phyloP scores from a whole-genome alignment of 1,139 yeast genomes.

The Yamadazyma dushanensis region DNA sequence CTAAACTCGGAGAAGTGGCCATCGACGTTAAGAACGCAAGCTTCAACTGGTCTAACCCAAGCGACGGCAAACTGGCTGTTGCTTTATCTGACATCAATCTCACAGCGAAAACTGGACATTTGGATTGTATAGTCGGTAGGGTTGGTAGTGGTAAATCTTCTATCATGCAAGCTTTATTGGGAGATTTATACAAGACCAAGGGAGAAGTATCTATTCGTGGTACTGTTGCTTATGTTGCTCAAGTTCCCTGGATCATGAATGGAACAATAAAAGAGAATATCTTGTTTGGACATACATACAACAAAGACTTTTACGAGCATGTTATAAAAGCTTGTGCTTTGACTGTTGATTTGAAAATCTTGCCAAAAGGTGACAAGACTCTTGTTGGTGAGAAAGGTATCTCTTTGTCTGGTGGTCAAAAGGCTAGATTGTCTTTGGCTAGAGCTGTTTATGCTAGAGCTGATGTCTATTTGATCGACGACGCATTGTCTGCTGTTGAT shows the following conservation, averaged over 20 bases:
- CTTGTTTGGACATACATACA: slow-evolving; percentile 36
- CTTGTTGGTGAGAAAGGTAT: slow-evolving; percentile 46
- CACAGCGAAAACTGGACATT: slow-evolving; percentile 54
- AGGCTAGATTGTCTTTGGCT: slow-evolving; percentile 40
- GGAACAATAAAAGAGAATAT: slow-evolving; percentile 40
- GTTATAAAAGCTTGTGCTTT: slow-evolving; percentile 39
- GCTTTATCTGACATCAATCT: slow-evolving; percentile 57
- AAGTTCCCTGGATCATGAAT: slow-evolving; percentile 42
- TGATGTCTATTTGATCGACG: slow-evolving; percentile 37
- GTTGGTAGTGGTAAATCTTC: slow-evolving; percentile 83
- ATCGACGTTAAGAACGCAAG: slow-evolving; percentile 20
- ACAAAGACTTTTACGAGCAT: slow-evolving; percentile 25
- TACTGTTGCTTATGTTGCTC: slow-evolving; percentile 33
- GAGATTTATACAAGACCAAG: slow-evolving; percentile 38
- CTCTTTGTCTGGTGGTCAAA: slow-evolving; percentile 45
- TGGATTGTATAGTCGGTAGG: slow-evolving; percentile 71
- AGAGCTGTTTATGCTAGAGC: slow-evolving; percentile 43
- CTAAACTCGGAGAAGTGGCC: slow-evolving; percentile 17
- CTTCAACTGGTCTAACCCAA: slow-evolving; percentile 20
- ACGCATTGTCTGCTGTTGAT: slow-evolving; percentile 39
- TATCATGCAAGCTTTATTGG: slow-evolving; percentile 58
- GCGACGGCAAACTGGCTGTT: slow-evolving; percentile 33
- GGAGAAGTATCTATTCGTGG: slow-evolving; percentile 20
- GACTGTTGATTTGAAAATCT: slow-evolving; percentile 29
- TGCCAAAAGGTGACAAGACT: slow-evolving; percentile 42